These are phyloP conservation scores for Ceratocystis cubensis DNA, from an alignment of 2,329 filamentous ascomycete species.

Conservation along the genomic window DNA sequence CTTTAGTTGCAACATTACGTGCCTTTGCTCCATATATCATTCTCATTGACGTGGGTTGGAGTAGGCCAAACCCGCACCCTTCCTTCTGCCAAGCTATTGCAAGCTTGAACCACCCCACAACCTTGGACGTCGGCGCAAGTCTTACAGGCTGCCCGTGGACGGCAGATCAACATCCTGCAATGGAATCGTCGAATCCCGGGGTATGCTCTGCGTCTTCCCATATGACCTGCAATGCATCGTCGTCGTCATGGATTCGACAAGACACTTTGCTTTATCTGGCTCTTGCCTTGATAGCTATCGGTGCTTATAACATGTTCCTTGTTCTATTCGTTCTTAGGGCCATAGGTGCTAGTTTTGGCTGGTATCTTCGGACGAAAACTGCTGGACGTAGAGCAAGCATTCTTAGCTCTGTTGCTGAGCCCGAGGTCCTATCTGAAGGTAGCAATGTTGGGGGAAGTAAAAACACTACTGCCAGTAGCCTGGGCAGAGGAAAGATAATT, in stretches of 20 bases:
- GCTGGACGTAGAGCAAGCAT: slow-evolving; percentile 49
- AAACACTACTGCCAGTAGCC: slow-evolving; percentile 39
- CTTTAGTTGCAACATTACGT: not conserved
- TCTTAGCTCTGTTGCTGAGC: slow-evolving; percentile 33
- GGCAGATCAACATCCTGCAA: not conserved
- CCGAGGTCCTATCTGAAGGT: slow-evolving; percentile 25
- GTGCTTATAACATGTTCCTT: slow-evolving; percentile 23
- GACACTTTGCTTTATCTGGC: slow-evolving; percentile 9
- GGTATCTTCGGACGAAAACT: slow-evolving; percentile 50
- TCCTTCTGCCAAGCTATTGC: not conserved
- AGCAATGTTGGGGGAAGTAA: slow-evolving; percentile 63
- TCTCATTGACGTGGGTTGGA: not conserved
- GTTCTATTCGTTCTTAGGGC: slow-evolving; percentile 30
- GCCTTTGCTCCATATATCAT: not conserved
- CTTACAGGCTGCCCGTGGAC: not conserved
- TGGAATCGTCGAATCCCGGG: slow-evolving; percentile 12
- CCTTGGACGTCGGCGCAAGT: not conserved
- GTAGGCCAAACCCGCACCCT: not conserved
- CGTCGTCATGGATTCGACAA: not conserved
- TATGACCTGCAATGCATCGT: slow-evolving; percentile 9
- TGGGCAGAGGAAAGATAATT: slow-evolving; percentile 60
- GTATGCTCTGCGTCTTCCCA: slow-evolving; percentile 7
- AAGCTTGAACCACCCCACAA: not conserved
- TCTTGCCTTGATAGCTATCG: slow-evolving; percentile 17
- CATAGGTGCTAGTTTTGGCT: slow-evolving; percentile 40